Base-by-base conservation (phyloP, 306 rosid species). In the Quercus ilex region DNA sequence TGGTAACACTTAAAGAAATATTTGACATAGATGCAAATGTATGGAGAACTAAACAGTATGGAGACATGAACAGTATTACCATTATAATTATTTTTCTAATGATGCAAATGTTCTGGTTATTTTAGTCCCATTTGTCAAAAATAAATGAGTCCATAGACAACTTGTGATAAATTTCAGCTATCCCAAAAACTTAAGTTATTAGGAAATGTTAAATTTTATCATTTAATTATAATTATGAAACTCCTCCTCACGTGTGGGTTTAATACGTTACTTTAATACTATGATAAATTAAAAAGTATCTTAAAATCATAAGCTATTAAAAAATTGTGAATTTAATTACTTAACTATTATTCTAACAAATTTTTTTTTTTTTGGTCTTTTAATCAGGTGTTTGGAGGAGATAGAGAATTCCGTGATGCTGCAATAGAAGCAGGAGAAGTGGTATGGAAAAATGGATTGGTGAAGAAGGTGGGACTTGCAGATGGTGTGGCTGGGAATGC, bases 391-490 rank as follows among this genome's bases (percentile, higher is more conserved):
- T 92, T 88, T 82, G 83, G 82, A 31, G 80, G 49, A 15, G 97
- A 92, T 65, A 86, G 92, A 63, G 98, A 94, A 65, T 81, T 94
- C 35, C 82, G 97, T 23, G 97, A 92, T 55, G 98, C 97, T 0
- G 97, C 98, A n/a, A 92, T 94, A 77, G 97, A 94, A 87, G 97
- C 97, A 5, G 98, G 97, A 76, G 98, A 94, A 82, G 98, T 91
- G 2, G 97, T 94, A 65, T 94, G 97, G 98, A 94, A 94, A 79
- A 91, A 83, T 25, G 98, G 98, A 64, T 78, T 94, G 75, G 89
- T 88, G 78, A 88, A 92, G 86, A 91, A 92, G 73, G 86, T 87
- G 14, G 98, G 98, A 73, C 94, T 94, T 25, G 97, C 92, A 0
- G 98, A 94, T 75, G 98, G 98, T 0, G 83, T 88, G 19, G 70